phyloP scores from a whole-genome alignment of 805 yeast species.

The Metschnikowia picachoensis region DNA sequence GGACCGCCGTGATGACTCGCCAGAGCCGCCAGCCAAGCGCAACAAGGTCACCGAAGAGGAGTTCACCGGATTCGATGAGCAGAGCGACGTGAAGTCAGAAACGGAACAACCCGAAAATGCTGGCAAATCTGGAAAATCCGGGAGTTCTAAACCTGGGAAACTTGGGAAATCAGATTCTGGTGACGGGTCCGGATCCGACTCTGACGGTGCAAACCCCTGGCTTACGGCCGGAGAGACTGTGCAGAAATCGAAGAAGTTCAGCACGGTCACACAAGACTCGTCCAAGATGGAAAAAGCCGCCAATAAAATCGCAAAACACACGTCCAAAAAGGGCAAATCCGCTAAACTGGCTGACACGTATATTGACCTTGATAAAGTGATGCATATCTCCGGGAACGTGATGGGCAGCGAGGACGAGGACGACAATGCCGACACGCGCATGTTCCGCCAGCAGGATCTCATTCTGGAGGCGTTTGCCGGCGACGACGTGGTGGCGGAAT shows the following conservation, averaged over 20 bases:
- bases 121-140: background rate
- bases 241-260: slow-evolving; percentile 30
- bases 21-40: slow-evolving; percentile 10
- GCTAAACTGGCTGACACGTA: slow-evolving; percentile 32
- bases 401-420: slow-evolving; percentile 29
- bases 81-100: background rate
- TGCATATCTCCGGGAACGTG: slow-evolving; percentile 46
- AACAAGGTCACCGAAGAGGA: slow-evolving; percentile 12
- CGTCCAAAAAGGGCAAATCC: slow-evolving; percentile 32
- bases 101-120: background rate
- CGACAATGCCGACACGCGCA: slow-evolving; percentile 35
- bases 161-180: background rate
- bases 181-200: slow-evolving; percentile 7
- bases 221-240: slow-evolving; percentile 19
- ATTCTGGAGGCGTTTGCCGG: slow-evolving; percentile 95
- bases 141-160: background rate
- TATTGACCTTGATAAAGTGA: slow-evolving; percentile 51
- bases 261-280: slow-evolving; percentile 33
- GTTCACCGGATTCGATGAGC: slow-evolving; percentile 13
- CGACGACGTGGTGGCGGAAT: slow-evolving; percentile 84
- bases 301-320: slow-evolving; percentile 33
- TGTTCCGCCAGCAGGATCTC: slow-evolving; percentile 77
- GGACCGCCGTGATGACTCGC: slow-evolving; percentile 4
- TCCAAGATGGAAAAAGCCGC: slow-evolving; percentile 38
- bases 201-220: slow-evolving; percentile 37